phyloP scores from a whole-genome alignment of 2,329 filamentous ascomycete species.

The Akanthomyces uredinophilus region DNA sequence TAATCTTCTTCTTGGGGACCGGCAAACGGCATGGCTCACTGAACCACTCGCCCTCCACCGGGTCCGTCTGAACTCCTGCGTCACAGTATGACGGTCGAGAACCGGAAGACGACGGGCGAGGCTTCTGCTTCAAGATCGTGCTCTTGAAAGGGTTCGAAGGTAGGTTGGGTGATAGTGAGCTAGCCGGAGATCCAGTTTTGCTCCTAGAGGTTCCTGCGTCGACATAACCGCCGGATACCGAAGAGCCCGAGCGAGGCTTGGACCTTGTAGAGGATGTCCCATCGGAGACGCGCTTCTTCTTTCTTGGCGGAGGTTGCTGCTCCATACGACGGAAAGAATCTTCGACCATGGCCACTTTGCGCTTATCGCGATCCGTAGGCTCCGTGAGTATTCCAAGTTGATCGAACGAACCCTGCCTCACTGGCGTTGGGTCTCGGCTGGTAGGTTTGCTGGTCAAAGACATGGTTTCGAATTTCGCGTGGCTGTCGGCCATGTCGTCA shows the following conservation, averaged over 20 bases:
- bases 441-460: constrained; percentile 59
- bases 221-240: constrained; percentile 38
- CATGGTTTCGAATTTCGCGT: constrained; percentile 39
- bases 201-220: constrained; percentile 50
- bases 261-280: constrained; percentile 39
- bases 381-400: constrained; percentile 57
- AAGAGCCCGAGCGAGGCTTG: constrained; percentile 35
- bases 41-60: constrained; percentile 49
- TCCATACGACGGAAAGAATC: constrained; percentile 60
- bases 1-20: constrained; percentile 42
- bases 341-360: constrained; percentile 62
- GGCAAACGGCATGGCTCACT: constrained; percentile 32
- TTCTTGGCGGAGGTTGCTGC: constrained; percentile 49
- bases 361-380: constrained; percentile 61
- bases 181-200: constrained; percentile 48
- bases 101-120: constrained; percentile 35
- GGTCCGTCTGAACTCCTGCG: constrained; percentile 50
- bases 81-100: constrained; percentile 44
- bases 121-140: constrained; percentile 19
- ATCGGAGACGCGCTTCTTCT: constrained; percentile 60
- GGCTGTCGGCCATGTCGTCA: constrained; percentile 51
- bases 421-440: constrained; percentile 61
- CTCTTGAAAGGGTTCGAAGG: constrained; percentile 22
- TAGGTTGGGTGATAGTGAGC: constrained; percentile 35
- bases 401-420: constrained; percentile 55